A percentile compares a stretch with the other conserved stretches of the same genome.
These are phyloP conservation scores for Aspergillus costaricaensis DNA, from an alignment of 2,329 filamentous ascomycete genomes.

Conservation along the genomic window DNA sequence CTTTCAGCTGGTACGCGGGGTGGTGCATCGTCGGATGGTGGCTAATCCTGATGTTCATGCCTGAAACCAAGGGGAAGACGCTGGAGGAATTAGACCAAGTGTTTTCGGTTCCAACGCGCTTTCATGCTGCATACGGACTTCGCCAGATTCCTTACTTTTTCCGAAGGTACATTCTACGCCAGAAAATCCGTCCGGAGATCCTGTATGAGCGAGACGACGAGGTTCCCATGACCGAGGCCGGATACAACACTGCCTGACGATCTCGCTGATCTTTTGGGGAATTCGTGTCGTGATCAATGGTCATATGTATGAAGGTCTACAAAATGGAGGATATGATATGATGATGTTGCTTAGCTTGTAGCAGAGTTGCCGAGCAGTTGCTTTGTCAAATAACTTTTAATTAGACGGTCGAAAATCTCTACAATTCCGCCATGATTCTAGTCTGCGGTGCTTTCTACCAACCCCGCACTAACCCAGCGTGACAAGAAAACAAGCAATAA, in stretches of 20 bases:
- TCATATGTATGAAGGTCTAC: too few species aligned
- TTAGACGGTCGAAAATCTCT: too few species aligned
- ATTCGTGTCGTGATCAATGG: too few species aligned
- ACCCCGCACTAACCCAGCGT: too few species aligned
- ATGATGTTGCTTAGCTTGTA: too few species aligned
- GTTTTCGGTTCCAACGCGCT: slow-evolving; percentile 53
- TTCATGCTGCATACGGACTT: slow-evolving; percentile 44
- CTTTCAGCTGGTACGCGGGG: slow-evolving; percentile 53
- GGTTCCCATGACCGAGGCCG: slow-evolving; percentile 23
- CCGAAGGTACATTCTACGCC: slow-evolving; percentile 37
- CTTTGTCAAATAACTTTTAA: too few species aligned
- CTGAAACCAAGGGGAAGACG: slow-evolving; percentile 45
- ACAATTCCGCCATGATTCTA: too few species aligned
- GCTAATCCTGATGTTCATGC: slow-evolving; percentile 47
- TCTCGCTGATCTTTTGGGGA: too few species aligned
- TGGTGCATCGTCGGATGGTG: slow-evolving; percentile 50
- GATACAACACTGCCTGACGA: slow-evolving; percentile 23
- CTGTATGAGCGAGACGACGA: slow-evolving; percentile 39
- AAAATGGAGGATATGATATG: too few species aligned
- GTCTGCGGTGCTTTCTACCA: too few species aligned
- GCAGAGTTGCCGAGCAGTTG: too few species aligned
- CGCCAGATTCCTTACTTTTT: slow-evolving; percentile 41
- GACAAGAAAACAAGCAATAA: too few species aligned
- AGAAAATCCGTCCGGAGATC: slow-evolving; percentile 43
- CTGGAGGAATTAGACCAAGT: slow-evolving; percentile 55